These are phyloP conservation scores for Wickerhamomyces sp. DNA, from an alignment of 1,139 yeast species.

Conservation along the genomic window DNA sequence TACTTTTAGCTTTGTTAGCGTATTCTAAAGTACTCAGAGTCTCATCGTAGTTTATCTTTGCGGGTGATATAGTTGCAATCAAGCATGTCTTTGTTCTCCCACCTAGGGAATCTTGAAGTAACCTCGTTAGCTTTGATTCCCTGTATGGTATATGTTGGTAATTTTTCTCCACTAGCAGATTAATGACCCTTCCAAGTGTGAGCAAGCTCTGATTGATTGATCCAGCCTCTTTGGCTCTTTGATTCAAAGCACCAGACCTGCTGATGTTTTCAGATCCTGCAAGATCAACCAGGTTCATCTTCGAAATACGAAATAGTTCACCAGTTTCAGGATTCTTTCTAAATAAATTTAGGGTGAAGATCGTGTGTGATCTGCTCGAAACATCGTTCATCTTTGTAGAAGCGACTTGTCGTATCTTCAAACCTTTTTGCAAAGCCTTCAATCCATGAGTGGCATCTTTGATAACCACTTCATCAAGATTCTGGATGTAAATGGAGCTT, in stretches of 20 bases:
- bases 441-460: slow-evolving; percentile 51
- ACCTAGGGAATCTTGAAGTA: slow-evolving; percentile 62
- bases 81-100: slow-evolving; percentile 63
- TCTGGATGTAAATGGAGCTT: slow-evolving; percentile 41
- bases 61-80: slow-evolving; percentile 68
- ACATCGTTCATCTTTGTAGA: slow-evolving; percentile 64
- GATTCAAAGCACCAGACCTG: slow-evolving; percentile 52
- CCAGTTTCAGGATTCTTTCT: slow-evolving; percentile 35
- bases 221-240: slow-evolving; percentile 64
- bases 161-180: slow-evolving; percentile 40
- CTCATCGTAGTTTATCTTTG: slow-evolving; percentile 55
- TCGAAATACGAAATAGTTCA: slow-evolving; percentile 47
- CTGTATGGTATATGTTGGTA: slow-evolving; percentile 54
- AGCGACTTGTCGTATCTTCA: slow-evolving; percentile 57
- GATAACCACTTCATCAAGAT: slow-evolving; percentile 51
- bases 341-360: slow-evolving; percentile 57
- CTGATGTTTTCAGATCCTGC: slow-evolving; percentile 74
- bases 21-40: slow-evolving; percentile 61
- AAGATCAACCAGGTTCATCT: slow-evolving; percentile 70
- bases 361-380: slow-evolving; percentile 70
- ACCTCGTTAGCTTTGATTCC: slow-evolving; percentile 53
- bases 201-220: slow-evolving; percentile 61
- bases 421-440: slow-evolving; percentile 46
- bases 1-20: slow-evolving; percentile 61
- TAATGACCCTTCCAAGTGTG: slow-evolving; percentile 62